Base-by-base conservation (phyloP, 306 rosid genomes). In the Senna siamea region DNA sequence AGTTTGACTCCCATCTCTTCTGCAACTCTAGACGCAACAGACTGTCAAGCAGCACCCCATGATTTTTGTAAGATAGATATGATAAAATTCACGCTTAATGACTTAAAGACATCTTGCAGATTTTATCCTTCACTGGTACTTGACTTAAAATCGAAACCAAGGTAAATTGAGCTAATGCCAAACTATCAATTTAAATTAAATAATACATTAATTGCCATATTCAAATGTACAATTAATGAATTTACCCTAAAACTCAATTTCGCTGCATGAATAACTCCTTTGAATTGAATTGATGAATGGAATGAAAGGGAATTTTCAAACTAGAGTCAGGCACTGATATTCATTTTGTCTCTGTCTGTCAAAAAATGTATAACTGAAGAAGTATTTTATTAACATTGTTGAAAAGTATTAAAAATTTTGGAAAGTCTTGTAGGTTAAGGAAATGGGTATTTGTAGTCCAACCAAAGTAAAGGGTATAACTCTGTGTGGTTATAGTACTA, bases 1-100 rank as follows among this genome's bases (percentile, higher is more conserved):
- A 89, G 91, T 80, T 91, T 84, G 63, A 93, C 94, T 46, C 89
- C 97, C 96, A 93, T 93, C 77, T 93, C 98, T 81, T 93, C 91
- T 0, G 97, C 91, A 72, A 93, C 97, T 68, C 97, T 89, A 14
- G 97, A 82, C 76, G 98, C 86, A 77, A 93, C 98, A 5, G 97
- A 78, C 97, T 93, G 78, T 32, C 38, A 18, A 80, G 51, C 28
- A 63, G 32, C 43, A 50, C 26, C 19, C 44, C 64, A 40, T 18
- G 34, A 34, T 17, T 30, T 37, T 65, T 20, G 1, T 38, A 26
- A 63, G 13, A 7, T 22, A 4, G 56, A 44, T 19, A 44, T 7
- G 20, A 37, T 13, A 44, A 5, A 26, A 14, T n/a, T 10, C 52
- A 37, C 72, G 43, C 13, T 19, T 8, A 23, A 19, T 19, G 4